Base-by-base conservation (phyloP, 2,329 filamentous ascomycete species). In the Cercospora beticola region DNA sequence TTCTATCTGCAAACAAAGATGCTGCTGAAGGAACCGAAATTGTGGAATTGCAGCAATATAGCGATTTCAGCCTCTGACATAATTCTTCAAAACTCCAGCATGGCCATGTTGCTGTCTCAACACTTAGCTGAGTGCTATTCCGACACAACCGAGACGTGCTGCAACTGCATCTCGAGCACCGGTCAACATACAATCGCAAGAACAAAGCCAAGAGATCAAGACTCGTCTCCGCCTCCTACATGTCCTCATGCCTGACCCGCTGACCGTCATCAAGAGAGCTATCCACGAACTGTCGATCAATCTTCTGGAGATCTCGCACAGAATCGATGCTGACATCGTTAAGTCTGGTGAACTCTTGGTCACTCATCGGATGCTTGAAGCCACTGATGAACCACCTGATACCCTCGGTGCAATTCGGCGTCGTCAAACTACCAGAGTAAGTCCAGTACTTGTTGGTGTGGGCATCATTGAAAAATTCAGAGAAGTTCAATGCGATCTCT, bases 401-500 rank as follows among this genome's bases (percentile, higher is more conserved):
- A 3, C 81, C 84, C 75, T 83, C 84, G 40, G 74, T 79, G 75
- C 78, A 86, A 66, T 78, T 84, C 67, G 79, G 85, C 63, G 78
- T 81, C 2, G 83, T 85, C 76, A 85, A 72, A 65, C 80, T 82
- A 5, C 83, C 83, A 65, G 79, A 74, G 71, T 85, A 85, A 1
- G 82, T 84, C 82, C 82, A 85, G 68, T 54, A 54, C 21, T 28
- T 8, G 18, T 23, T 2, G 5, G 49, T 54, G 49, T 54, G 49
- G 3, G 9, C 49, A 54, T 23, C 21, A 16, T 54, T 10, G 23
- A 54, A 54, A 12, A 54, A 54, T 12, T 54, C 49, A 21, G 49
- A 54, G 5, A 54, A 54, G 21, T 54, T 12, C 10, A 54, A 16
- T 14, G n/a, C 46, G 9, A 52, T 14, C 5, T 52, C 18, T 14